Evolutionary conservation across 164 flowering plant species (phyloP).

Genomic region (Nelumbo lutea): DNA sequence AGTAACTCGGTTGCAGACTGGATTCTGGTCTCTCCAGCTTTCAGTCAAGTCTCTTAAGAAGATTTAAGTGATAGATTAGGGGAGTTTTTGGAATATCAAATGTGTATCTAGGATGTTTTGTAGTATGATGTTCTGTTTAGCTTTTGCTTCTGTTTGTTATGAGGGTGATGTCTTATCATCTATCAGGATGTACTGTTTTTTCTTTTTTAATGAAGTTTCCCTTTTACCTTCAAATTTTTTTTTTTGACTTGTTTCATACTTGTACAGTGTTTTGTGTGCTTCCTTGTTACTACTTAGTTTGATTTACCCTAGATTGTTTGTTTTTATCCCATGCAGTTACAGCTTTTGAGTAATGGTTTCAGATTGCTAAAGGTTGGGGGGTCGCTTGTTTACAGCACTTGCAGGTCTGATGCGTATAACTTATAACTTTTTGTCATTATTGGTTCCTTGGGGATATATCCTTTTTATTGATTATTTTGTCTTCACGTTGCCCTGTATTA

Average conservation of each 20-base stretch:
- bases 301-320: not conserved
- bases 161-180: too few relatives aligned
- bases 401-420: slow-evolving; percentile 58
- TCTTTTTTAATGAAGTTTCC: not conserved
- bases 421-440: not conserved
- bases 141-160: too few relatives aligned
- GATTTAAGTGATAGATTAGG: too few relatives aligned
- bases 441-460: not conserved
- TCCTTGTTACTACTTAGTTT: not conserved
- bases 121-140: too few relatives aligned
- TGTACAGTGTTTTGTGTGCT: not conserved
- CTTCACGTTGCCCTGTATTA: slow-evolving; percentile 19
- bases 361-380: slow-evolving; percentile 82
- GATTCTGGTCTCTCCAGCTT: too few relatives aligned
- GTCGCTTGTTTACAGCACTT: slow-evolving; percentile 86
- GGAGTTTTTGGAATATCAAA: too few relatives aligned
- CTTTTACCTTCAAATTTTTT: not conserved
- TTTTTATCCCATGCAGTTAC: slow-evolving; percentile 41
- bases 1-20: too few relatives aligned
- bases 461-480: slow-evolving; percentile 1
- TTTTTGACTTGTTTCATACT: not conserved
- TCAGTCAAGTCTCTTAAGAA: too few relatives aligned
- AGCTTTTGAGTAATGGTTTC: slow-evolving; percentile 76
- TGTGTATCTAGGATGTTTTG: too few relatives aligned
- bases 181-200: too few relatives aligned